Evolutionary conservation across 2,329 filamentous ascomycete genomes (phyloP).

Genomic region (Hypoxylon sp.): DNA sequence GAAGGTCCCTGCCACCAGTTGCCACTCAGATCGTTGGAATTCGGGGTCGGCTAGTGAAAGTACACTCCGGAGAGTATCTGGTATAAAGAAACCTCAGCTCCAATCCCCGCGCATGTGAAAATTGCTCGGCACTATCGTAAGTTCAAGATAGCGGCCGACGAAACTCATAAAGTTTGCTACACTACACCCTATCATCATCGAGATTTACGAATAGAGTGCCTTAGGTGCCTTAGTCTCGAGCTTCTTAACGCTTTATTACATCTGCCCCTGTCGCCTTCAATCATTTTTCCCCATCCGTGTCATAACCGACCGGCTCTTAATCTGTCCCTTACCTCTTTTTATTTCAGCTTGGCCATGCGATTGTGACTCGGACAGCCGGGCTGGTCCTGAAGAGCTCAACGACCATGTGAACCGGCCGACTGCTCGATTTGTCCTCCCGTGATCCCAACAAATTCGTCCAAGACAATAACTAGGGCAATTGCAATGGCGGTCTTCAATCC

Average conservation of each 20-base stretch:
- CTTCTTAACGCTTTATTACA: slow-evolving; percentile 34
- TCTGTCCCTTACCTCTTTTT: slow-evolving; percentile 4
- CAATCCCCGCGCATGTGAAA: slow-evolving; percentile 40
- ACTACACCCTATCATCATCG: slow-evolving; percentile 26
- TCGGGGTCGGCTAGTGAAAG: not conserved
- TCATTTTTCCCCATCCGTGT: slow-evolving; percentile 19
- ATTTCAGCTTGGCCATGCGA: slow-evolving; percentile 9
- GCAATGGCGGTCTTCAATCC: slow-evolving; percentile 69
- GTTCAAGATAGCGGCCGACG: slow-evolving; percentile 17
- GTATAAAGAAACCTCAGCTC: not conserved
- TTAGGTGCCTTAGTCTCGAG: slow-evolving; percentile 41
- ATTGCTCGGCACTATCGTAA: slow-evolving; percentile 14
- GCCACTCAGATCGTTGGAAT: slow-evolving; percentile 1
- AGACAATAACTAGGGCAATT: slow-evolving; percentile 22
- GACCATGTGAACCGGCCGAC: slow-evolving; percentile 49
- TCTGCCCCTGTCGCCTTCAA: slow-evolving; percentile 13
- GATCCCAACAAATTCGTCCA: slow-evolving; percentile 18
- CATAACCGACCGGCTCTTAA: slow-evolving; percentile 23
- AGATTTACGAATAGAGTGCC: slow-evolving; percentile 31
- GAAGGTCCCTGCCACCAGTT: slow-evolving; percentile 8
- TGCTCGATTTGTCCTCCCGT: slow-evolving; percentile 30
- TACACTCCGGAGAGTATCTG: slow-evolving; percentile 1
- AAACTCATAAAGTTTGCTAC: slow-evolving; percentile 36
- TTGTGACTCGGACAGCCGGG: slow-evolving; percentile 19
- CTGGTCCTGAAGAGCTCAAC: slow-evolving; percentile 20